Conservation (phyloP, 192 early-diverging fungal genomes). For the Backusella liffmaniae region DNA sequence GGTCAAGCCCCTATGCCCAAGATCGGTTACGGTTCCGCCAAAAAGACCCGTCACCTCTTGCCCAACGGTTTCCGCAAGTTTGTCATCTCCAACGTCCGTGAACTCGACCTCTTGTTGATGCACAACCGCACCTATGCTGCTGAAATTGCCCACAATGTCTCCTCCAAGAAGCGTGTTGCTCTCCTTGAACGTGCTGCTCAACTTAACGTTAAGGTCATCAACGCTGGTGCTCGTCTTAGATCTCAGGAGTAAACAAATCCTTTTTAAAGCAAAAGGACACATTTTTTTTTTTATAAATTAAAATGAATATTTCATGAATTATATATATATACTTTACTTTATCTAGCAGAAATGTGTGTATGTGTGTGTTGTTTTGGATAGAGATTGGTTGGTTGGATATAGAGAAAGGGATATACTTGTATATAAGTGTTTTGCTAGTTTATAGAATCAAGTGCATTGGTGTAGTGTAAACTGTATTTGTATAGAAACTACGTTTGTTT, state of each 20-base stretch:
- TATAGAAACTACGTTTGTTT: too few relatives aligned
- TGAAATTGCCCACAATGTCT: slow-evolving; percentile 98
- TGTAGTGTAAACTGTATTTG: too few relatives aligned
- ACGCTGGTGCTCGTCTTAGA: slow-evolving; percentile 85
- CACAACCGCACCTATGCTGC: slow-evolving; percentile 99
- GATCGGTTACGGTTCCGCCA: slow-evolving; percentile 99
- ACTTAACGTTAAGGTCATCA: slow-evolving; percentile 95
- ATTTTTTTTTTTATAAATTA: not conserved
- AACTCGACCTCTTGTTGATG: slow-evolving; percentile 97
- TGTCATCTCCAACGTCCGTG: slow-evolving; percentile 85
- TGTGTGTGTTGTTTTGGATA: not conserved
- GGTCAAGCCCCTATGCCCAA: slow-evolving; percentile 98
- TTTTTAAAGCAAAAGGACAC: not conserved
- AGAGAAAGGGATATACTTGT: not conserved
- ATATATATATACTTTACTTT: not conserved
- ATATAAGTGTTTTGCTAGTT: too few relatives aligned
- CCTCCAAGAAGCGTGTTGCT: slow-evolving; percentile 88
- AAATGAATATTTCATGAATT: not conserved
- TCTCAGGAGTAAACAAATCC: slow-evolving; percentile 62
- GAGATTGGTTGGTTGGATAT: not conserved
- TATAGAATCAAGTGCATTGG: too few relatives aligned
- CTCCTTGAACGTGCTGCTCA: slow-evolving; percentile 95
- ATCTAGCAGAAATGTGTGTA: too few relatives aligned
- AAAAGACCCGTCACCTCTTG: slow-evolving; percentile 93
- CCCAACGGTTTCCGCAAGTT: slow-evolving; percentile 99